phyloP scores from a whole-genome alignment of 345 rosid species.

The Moricandia arvensis region DNA sequence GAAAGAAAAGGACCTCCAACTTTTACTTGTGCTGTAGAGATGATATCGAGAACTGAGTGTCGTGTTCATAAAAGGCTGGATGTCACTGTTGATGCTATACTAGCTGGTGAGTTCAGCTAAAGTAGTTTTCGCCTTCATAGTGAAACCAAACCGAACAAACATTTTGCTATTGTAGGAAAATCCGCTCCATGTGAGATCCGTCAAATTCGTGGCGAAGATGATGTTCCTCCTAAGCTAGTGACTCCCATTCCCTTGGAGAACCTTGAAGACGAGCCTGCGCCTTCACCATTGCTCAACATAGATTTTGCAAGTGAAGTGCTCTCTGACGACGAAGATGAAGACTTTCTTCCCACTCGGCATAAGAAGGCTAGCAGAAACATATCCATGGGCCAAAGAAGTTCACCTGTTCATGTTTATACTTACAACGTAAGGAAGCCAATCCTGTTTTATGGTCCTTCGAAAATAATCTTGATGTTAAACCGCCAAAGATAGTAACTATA shows the following conservation, averaged over 20 bases:
- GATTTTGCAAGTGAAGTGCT: constrained; percentile 39
- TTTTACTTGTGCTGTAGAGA: constrained; percentile 84
- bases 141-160: not conserved
- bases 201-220: constrained; percentile 49
- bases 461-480: not conserved
- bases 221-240: constrained; percentile 42
- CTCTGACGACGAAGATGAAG: constrained; percentile 63
- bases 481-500: constrained; percentile 15
- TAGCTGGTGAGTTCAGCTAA: constrained; percentile 54
- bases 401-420: constrained; percentile 63
- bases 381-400: constrained; percentile 44
- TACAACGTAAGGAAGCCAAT: constrained; percentile 55
- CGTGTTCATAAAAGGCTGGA: constrained; percentile 85
- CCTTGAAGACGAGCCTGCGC: constrained; percentile 45
- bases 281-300: constrained; percentile 36
- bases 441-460: not conserved
- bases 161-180: constrained; percentile 54
- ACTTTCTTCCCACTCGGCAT: constrained; percentile 31
- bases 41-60: constrained; percentile 80
- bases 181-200: constrained; percentile 76
- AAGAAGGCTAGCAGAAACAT: constrained; percentile 38
- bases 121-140: not conserved
- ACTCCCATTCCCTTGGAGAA: constrained; percentile 36
- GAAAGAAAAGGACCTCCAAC: constrained; percentile 90
- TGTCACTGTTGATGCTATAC: constrained; percentile 83